Evolutionary conservation across 192 early-diverging fungal species (phyloP), one percentile per base, ranked within the genome.

Genomic region (Entophlyctis helioformis): DNA sequence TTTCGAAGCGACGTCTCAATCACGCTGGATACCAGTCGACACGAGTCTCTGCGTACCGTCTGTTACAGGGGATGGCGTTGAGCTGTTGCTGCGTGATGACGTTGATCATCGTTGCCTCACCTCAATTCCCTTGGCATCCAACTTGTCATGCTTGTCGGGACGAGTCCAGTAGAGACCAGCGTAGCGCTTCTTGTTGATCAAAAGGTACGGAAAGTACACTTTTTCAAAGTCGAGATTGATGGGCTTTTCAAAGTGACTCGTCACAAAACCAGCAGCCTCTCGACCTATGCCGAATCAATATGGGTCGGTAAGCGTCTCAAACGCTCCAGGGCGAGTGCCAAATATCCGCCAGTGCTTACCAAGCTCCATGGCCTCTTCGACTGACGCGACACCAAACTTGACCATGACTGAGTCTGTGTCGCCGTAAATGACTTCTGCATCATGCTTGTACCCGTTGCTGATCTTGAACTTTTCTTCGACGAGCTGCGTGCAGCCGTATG

Each of bases 361-460:
- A 0, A 94, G 57, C 28, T 72, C 59, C 95, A 98, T 95, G 2
- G 89, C 78, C 9, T 93, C 83, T 18, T 64, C 80, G 27, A 96
- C 71, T 39, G 56, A 66, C 28, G 73, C 60, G 10, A 74, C 73
- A 22, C 95, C 95, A 79, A 98, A 98, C 42, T 92, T 91, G 37
- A 98, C 86, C 95, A 98, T 96, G 22, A 98, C 89, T 5, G 95
- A 98, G 73, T 98, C 92, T 0, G 92, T 98, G 57, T 98, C 95
- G 36, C 95, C 95, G 57, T 96, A 98, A 46, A 98, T 91, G 41
- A 98, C 91, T 21, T 74, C 65, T 0, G 91, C 91, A 52, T 93
- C 80, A 48, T 86, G 72, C 29, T 79, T 56, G 48, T 91, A 95
- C 13, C 88, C 89, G 53, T 98, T 98, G 15, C 57, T 76, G 13